Evolutionary conservation across 768 basidiomycete species (phyloP).

Genomic region (Tylopilus vinaceipallidus): DNA sequence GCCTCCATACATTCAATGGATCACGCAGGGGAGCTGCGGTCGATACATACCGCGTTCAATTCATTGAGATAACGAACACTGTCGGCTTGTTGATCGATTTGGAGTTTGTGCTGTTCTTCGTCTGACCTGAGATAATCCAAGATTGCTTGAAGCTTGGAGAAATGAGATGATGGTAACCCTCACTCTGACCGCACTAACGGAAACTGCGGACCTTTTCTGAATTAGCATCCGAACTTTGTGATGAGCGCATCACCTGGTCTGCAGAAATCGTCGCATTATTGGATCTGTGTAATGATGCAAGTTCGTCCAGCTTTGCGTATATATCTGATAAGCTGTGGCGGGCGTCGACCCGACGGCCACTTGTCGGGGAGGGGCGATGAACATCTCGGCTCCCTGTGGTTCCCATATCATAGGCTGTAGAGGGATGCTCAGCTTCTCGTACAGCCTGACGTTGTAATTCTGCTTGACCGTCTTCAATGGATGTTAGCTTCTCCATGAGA

Average conservation of each 20-base stretch:
- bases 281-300: slow-evolving; percentile 27
- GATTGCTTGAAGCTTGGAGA: slow-evolving; percentile 42
- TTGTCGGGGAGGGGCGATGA: background rate
- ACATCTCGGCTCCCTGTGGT: slow-evolving; percentile 18
- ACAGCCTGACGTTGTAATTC: slow-evolving; percentile 16
- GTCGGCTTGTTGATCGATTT: slow-evolving; percentile 67
- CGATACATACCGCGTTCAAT: slow-evolving; percentile 56
- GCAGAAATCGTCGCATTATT: background rate
- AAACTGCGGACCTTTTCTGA: slow-evolving; percentile 21
- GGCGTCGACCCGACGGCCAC: background rate
- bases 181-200: background rate
- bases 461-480: slow-evolving; percentile 27
- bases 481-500: slow-evolving; percentile 33
- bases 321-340: slow-evolving; percentile 27
- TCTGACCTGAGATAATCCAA: slow-evolving; percentile 47
- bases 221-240: slow-evolving; percentile 2
- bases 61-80: slow-evolving; percentile 78
- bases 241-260: background rate
- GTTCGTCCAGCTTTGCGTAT: slow-evolving; percentile 37
- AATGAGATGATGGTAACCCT: background rate
- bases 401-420: background rate
- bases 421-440: slow-evolving; percentile 6
- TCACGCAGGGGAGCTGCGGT: background rate
- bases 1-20: background rate
- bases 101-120: slow-evolving; percentile 44